These are phyloP conservation scores for Rosa persica DNA, from an alignment of 306 rosid genomes.

Conservation along the genomic window DNA sequence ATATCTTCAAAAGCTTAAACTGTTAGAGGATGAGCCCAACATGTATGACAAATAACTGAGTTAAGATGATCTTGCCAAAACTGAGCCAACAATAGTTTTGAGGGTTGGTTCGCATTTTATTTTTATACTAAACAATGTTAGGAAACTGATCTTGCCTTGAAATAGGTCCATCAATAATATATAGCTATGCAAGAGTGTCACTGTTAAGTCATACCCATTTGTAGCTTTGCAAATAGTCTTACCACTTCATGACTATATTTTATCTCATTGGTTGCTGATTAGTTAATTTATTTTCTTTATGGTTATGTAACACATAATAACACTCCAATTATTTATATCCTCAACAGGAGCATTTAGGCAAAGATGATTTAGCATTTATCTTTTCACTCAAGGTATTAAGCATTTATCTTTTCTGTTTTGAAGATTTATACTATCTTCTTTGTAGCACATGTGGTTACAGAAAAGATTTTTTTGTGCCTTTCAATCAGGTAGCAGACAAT, in stretches of 20 bases:
- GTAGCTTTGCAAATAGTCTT: not conserved
- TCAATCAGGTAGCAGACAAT: slow-evolving; percentile 76
- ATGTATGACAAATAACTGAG: not conserved
- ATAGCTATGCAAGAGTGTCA: not conserved
- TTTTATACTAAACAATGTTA: not conserved
- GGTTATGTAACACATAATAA: slow-evolving; percentile 20
- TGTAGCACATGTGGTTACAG: slow-evolving; percentile 32
- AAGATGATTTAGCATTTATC: slow-evolving; percentile 83
- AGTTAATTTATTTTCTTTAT: slow-evolving; percentile 19
- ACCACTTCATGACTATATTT: not conserved
- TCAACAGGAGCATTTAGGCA: slow-evolving; percentile 81
- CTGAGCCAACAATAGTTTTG: not conserved
- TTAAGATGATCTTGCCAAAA: not conserved
- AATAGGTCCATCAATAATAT: not conserved
- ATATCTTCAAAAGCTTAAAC: not conserved
- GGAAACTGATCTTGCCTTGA: not conserved
- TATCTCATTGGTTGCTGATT: slow-evolving; percentile 2
- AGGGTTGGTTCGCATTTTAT: not conserved
- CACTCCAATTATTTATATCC: slow-evolving; percentile 17
- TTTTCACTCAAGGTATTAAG: slow-evolving; percentile 81
- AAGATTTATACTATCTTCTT: not conserved
- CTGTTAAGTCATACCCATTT: slow-evolving; percentile 2
- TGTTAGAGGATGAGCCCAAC: not conserved
- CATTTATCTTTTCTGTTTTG: slow-evolving; percentile 1
- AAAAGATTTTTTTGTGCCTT: slow-evolving; percentile 29